Percentiles rank a stretch among this genome's conserved stretches.
phyloP scores from a whole-genome alignment of 306 rosid species.

The Sphenostylis stenocarpa region DNA sequence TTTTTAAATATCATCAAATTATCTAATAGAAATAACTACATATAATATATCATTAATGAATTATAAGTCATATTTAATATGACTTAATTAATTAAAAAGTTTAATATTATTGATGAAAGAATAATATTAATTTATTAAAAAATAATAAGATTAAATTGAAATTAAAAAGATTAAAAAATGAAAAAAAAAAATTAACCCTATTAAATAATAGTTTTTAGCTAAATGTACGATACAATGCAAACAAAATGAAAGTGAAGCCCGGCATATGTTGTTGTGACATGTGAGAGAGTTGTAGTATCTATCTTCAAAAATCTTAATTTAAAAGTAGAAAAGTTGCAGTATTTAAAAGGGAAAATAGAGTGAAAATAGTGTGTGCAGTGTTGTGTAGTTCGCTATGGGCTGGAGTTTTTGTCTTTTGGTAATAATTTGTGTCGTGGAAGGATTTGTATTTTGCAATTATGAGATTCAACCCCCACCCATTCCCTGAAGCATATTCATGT shows the following conservation, averaged over 20 bases:
- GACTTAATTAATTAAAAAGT: too few species aligned
- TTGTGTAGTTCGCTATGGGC: not conserved
- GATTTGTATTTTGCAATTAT: constrained; percentile 28
- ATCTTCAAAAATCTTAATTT: not conserved
- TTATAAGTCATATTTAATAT: too few species aligned
- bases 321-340: not conserved
- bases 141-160: too few species aligned
- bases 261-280: not conserved
- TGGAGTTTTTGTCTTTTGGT: constrained; percentile 31
- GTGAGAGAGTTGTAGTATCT: not conserved
- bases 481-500: not conserved
- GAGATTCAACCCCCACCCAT: constrained; percentile 15
- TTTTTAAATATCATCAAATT: too few species aligned
- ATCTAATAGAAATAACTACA: too few species aligned
- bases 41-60: too few species aligned
- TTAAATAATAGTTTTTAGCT: not conserved
- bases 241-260: not conserved
- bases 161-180: too few species aligned
- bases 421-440: constrained; percentile 23
- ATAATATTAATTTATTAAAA: too few species aligned
- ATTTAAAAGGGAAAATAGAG: not conserved
- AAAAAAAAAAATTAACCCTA: too few species aligned
- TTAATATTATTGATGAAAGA: too few species aligned
- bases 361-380: not conserved
- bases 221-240: not conserved